These are phyloP conservation scores for Chlorella sp. DNA, from an alignment of 139 green algal species.

Conservation along the genomic window DNA sequence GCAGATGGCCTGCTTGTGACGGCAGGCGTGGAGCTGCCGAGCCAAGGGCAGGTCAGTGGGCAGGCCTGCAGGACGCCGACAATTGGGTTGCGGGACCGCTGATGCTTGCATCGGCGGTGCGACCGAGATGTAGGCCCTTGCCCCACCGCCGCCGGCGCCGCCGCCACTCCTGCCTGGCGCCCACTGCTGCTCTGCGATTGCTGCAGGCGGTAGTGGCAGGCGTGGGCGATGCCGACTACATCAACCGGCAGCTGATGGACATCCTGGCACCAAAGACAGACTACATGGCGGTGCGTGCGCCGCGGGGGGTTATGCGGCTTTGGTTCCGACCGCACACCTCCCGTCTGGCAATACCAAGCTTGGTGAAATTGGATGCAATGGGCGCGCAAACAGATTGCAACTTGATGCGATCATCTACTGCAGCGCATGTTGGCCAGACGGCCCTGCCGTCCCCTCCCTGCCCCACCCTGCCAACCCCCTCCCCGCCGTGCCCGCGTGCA, in stretches of 20 bases:
- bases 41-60: constrained; percentile 12
- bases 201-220: constrained; percentile 50
- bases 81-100: not conserved
- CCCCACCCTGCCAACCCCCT: not conserved
- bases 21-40: constrained; percentile 19
- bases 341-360: too few species aligned
- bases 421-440: not conserved
- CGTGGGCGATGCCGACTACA: constrained; percentile 17
- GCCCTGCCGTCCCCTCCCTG: not conserved
- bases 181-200: not conserved
- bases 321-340: not conserved
- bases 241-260: constrained; percentile 50
- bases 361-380: not conserved
- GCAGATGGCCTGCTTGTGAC: not conserved
- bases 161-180: not conserved
- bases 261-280: constrained; percentile 61
- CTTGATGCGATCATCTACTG: not conserved
- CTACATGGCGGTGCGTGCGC: constrained; percentile 60
- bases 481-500: constrained; percentile 49
- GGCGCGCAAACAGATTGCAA: too few species aligned
- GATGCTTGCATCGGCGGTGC: not conserved
- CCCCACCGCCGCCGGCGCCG: not conserved
- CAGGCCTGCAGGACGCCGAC: not conserved
- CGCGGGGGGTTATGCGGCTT: too few species aligned
- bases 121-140: not conserved